Evolutionary conservation across 352 stramenopile genomes (phyloP), one percentile per base, ranked within the genome.

Genomic region (Globisporangium camurandrum): DNA sequence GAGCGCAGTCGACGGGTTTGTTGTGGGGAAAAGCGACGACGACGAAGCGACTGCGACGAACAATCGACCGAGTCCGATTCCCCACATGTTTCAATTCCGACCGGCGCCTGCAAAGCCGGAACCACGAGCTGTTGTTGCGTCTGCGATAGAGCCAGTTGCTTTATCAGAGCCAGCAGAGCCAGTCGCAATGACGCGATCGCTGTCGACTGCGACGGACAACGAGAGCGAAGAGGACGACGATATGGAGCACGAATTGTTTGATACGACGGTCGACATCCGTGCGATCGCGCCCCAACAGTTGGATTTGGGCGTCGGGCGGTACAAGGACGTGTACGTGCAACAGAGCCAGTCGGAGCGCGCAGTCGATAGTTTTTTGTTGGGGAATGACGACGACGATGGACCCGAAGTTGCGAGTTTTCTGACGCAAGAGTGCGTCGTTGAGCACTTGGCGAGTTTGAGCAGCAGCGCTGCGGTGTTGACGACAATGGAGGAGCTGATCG

Each of bases 61-160:
- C n/a, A n/a, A n/a, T n/a, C 43, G 43, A 4, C 43, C 43, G 1
- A 38, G n/a, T 24, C 33, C 62, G 37, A 74, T 74, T 37, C 69
- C 71, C n/a, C 70, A 73, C 49, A 79, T 84, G 64, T 86, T 84
- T 33, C 69, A 80, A 48, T 82, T 87, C 38, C 71, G 73, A 1
- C 67, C 67, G 17, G 66, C 70, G 17, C 51, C 69, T 28, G 73
- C 61, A 22, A 83, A 56, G 43, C 43, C 43, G 27, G 43, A 37
- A 28, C 43, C 43, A 8, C 22, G 16, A 8, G 27, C 43, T 20
- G 10, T 19, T n/a, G n/a, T n/a, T n/a, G n/a, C n/a, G n/a, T n/a
- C n/a, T n/a, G n/a, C n/a, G n/a, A n/a, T n/a, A n/a, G n/a, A n/a
- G n/a, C n/a, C n/a, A n/a, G n/a, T n/a, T n/a, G n/a, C n/a, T n/a